Conservation (phyloP, 768 basidiomycete species). For the Lentinula sp. region DNA sequence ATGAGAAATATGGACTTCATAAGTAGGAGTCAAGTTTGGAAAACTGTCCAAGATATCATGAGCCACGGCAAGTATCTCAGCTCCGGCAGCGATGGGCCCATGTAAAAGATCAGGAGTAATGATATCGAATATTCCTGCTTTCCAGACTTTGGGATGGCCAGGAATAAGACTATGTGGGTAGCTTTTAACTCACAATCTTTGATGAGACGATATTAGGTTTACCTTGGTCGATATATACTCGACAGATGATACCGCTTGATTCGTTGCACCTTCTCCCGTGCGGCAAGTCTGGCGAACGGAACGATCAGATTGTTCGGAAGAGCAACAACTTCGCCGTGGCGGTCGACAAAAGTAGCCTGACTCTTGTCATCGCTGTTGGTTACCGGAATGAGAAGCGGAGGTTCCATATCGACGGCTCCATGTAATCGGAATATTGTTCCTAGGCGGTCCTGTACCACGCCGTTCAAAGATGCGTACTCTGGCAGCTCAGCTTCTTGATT, state of each 20-base stretch:
- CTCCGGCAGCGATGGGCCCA: slow-evolving; percentile 64
- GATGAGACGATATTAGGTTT: slow-evolving; percentile 9
- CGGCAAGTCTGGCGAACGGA: slow-evolving; percentile 82
- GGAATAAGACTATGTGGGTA: slow-evolving; percentile 41
- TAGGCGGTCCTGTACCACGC: slow-evolving; percentile 72
- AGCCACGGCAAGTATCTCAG: slow-evolving; percentile 67
- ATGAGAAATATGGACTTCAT: slow-evolving; percentile 78
- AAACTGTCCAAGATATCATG: slow-evolving; percentile 65
- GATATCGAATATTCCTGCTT: slow-evolving; percentile 80
- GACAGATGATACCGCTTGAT: slow-evolving; percentile 83
- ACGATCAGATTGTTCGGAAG: slow-evolving; percentile 68
- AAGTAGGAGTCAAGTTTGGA: slow-evolving; percentile 59
- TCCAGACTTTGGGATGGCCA: slow-evolving; percentile 68
- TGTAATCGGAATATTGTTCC: slow-evolving; percentile 78
- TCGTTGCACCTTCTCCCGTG: slow-evolving; percentile 51
- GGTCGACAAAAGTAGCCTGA: slow-evolving; percentile 73
- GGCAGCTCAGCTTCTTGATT: slow-evolving; percentile 59
- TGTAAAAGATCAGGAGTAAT: slow-evolving; percentile 65
- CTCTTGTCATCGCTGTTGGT: slow-evolving; percentile 52
- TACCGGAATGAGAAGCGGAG: slow-evolving; percentile 71
- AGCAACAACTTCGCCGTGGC: slow-evolving; percentile 69
- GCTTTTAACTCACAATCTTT: background rate
- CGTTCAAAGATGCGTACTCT: slow-evolving; percentile 65
- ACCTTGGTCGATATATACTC: slow-evolving; percentile 69
- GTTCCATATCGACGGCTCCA: slow-evolving; percentile 84